Conservation (phyloP, 2,329 filamentous ascomycete genomes). For the Xylaria sp. region DNA sequence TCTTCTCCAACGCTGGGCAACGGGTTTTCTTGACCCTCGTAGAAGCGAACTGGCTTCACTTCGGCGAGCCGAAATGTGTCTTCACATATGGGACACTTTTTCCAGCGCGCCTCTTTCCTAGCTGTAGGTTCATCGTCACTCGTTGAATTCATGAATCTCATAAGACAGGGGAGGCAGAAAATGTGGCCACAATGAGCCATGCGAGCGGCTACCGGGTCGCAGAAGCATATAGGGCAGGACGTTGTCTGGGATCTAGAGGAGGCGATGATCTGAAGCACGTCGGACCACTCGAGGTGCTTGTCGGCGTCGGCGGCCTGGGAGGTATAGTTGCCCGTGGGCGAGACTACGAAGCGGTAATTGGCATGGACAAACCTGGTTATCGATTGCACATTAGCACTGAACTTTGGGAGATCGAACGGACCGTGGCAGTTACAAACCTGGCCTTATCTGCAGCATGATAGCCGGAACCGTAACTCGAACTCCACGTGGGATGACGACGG, state of each 20-base stretch:
- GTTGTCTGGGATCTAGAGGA: slow-evolving; percentile 89
- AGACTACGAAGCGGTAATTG: slow-evolving; percentile 96
- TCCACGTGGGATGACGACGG: slow-evolving; percentile 82
- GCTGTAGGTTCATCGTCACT: slow-evolving; percentile 74
- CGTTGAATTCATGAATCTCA: slow-evolving; percentile 93
- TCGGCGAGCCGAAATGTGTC: slow-evolving; percentile 94
- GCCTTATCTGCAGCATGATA: slow-evolving; percentile 93
- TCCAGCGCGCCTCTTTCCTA: slow-evolving; percentile 81
- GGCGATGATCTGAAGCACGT: slow-evolving; percentile 90
- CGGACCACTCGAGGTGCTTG: slow-evolving; percentile 88
- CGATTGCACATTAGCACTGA: slow-evolving; percentile 13
- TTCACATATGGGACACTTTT: slow-evolving; percentile 96
- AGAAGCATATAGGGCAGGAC: slow-evolving; percentile 94
- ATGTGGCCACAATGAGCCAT: slow-evolving; percentile 99
- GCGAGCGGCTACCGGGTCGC: slow-evolving; percentile 88
- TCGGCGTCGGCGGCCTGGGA: slow-evolving; percentile 87
- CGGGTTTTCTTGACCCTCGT: slow-evolving; percentile 85
- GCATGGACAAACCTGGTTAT: slow-evolving; percentile 81
- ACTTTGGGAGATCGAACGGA: not conserved
- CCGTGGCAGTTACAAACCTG: slow-evolving; percentile 61
- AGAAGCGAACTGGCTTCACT: slow-evolving; percentile 89
- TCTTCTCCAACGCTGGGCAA: slow-evolving; percentile 86
- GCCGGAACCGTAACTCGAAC: slow-evolving; percentile 85
- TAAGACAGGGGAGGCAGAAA: slow-evolving; percentile 91
- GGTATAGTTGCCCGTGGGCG: slow-evolving; percentile 81